Evolutionary conservation across 2,329 filamentous ascomycete species (phyloP).

Genomic region (Lecanicillium sp.): DNA sequence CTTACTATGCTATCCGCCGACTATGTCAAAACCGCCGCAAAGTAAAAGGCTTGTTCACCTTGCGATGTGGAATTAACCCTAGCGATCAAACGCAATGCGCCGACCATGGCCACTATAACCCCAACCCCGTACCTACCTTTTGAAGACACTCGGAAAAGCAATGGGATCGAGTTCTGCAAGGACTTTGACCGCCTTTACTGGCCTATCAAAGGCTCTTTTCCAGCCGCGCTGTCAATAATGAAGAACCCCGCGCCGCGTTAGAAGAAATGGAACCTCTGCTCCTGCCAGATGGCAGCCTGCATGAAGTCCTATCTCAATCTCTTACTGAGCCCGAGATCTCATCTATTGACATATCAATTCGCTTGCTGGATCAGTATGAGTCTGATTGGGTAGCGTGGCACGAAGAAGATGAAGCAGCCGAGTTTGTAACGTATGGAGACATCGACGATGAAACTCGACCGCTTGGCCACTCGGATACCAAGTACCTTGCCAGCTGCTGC

Average conservation of each 20-base stretch:
- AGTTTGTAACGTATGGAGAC: conserved; percentile 14
- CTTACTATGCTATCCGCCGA: too few relatives aligned
- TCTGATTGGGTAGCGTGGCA: conserved; percentile 15
- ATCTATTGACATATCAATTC: conserved; percentile 14
- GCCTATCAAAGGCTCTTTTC: not conserved
- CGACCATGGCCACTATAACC: too few relatives aligned
- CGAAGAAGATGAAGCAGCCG: conserved; percentile 11
- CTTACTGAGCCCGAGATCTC: conserved; percentile 20
- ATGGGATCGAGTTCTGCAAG: not conserved
- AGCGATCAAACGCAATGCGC: too few relatives aligned
- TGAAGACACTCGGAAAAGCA: conserved; percentile 1
- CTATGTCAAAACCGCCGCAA: too few relatives aligned
- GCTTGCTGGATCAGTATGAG: conserved; percentile 17
- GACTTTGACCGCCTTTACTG: conserved; percentile 1
- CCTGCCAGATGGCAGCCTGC: conserved; percentile 13
- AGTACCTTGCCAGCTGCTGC: conserved; percentile 17
- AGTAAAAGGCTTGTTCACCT: too few relatives aligned
- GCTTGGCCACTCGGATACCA: conserved; percentile 14
- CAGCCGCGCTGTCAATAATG: not conserved
- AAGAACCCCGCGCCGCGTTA: not conserved
- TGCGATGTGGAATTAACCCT: too few relatives aligned
- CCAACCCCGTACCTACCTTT: not conserved
- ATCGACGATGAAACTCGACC: conserved; percentile 13
- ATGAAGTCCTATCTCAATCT: conserved; percentile 16
- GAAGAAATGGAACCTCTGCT: conserved; percentile 1